Percentiles rank a stretch among this genome's conserved stretches.
phyloP scores from a whole-genome alignment of 139 green algal species.

The Coccomyxa sp. region DNA sequence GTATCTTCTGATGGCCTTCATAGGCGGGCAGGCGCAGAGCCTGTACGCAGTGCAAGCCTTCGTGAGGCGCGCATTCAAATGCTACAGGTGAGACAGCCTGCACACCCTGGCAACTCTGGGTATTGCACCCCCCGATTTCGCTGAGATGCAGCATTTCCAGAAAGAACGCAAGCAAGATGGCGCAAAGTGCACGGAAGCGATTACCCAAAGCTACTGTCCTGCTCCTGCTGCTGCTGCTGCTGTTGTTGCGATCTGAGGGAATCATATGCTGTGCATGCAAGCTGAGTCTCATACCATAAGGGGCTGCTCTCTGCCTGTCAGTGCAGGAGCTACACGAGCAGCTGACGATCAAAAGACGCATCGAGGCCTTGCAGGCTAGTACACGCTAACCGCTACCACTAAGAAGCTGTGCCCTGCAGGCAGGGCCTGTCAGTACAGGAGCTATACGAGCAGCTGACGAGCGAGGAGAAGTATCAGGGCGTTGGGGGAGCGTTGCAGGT shows the following conservation, averaged over 20 bases:
- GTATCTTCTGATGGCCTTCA: constrained; percentile 63
- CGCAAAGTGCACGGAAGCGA: neutral
- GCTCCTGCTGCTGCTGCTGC: neutral
- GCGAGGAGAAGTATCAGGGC: neutral
- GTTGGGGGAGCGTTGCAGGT: neutral
- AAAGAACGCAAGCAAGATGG: no score
- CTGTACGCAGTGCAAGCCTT: constrained; percentile 37
- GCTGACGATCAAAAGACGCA: neutral
- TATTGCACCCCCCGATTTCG: neutral
- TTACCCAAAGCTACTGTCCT: neutral
- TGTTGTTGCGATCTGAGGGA: no score
- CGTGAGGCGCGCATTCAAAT: constrained; percentile 25
- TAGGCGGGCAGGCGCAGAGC: constrained; percentile 45
- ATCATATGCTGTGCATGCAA: no score
- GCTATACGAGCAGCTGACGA: neutral
- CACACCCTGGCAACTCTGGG: neutral
- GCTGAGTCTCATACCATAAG: neutral
- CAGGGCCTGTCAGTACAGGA: neutral
- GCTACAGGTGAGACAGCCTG: constrained; percentile 19
- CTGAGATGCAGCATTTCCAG: neutral
- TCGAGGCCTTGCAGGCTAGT: neutral
- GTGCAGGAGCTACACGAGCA: neutral
- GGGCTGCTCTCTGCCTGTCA: neutral
- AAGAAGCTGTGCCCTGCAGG: neutral
- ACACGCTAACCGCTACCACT: neutral